These are phyloP conservation scores for Apiospora sp. DNA, from an alignment of 2,329 filamentous ascomycete species.

Conservation along the genomic window DNA sequence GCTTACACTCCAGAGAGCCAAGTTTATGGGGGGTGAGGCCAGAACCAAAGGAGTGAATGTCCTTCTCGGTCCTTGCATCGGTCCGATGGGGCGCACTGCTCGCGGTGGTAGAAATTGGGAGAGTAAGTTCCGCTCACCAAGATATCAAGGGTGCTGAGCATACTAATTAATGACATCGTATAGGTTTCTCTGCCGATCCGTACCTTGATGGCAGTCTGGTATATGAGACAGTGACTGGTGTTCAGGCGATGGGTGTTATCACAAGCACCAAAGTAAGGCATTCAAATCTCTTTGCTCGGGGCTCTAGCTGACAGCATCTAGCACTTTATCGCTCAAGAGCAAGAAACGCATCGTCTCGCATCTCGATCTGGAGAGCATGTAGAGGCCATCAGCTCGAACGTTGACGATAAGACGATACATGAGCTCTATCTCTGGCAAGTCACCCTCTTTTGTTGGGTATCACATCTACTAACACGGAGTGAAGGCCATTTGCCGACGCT, in stretches of 20 bases:
- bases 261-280: slow-evolving; percentile 31
- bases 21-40: slow-evolving; percentile 71
- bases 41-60: slow-evolving; percentile 72
- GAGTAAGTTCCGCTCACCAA: slow-evolving; percentile 23
- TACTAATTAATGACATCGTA: neutral
- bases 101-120: slow-evolving; percentile 64
- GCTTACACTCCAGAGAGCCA: slow-evolving; percentile 67
- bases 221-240: slow-evolving; percentile 58
- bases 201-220: slow-evolving; percentile 61
- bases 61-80: slow-evolving; percentile 71
- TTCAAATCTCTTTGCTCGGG: neutral
- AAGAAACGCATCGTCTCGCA: slow-evolving; percentile 70
- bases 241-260: slow-evolving; percentile 44
- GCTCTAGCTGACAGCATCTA: slow-evolving; percentile 64
- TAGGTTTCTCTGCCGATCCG: slow-evolving; percentile 53
- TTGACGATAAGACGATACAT: slow-evolving; percentile 67
- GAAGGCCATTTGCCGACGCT: slow-evolving; percentile 73
- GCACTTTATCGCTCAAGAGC: slow-evolving; percentile 72
- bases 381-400: slow-evolving; percentile 56
- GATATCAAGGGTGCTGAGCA: neutral
- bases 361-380: slow-evolving; percentile 55
- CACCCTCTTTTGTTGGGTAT: neutral
- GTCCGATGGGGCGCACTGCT: slow-evolving; percentile 59
- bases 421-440: slow-evolving; percentile 69
- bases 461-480: neutral